A percentile compares a stretch with the other conserved stretches of the same genome.
Evolutionary conservation across 169 alveolate species (phyloP).

Genomic region (Plasmodium berghei): DNA sequence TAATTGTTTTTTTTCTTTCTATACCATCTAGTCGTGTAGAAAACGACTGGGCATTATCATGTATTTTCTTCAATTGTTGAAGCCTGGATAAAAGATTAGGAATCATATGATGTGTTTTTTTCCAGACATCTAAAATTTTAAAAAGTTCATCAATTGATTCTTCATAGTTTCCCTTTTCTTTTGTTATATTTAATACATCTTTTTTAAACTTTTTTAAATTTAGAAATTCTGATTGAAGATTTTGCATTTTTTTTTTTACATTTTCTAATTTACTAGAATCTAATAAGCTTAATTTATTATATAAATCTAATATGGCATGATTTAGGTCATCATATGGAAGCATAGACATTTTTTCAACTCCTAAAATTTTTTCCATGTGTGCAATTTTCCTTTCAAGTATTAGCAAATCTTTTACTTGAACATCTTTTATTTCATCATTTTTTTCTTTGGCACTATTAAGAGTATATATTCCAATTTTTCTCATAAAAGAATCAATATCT

Average conservation of each 20-base stretch:
- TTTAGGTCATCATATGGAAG: conserved; percentile 82
- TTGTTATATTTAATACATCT: conserved; percentile 51
- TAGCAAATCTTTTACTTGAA: conserved; percentile 74
- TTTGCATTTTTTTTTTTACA: conserved; percentile 80
- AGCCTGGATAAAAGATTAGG: conserved; percentile 66
- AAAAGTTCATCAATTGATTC: conserved; percentile 74
- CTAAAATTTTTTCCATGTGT: conserved; percentile 77
- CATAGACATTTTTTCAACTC: conserved; percentile 78
- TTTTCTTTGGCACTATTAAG: not conserved
- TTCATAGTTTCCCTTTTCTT: conserved; percentile 74
- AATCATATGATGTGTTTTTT: conserved; percentile 71
- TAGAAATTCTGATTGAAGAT: conserved; percentile 67
- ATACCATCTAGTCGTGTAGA: conserved; percentile 64
- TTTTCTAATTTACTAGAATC: conserved; percentile 80
- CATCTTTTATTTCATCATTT: conserved; percentile 34
- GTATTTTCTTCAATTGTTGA: conserved; percentile 51
- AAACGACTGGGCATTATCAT: conserved; percentile 71
- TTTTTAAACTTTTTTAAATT: conserved; percentile 67
- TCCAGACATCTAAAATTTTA: conserved; percentile 71
- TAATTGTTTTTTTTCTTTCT: not conserved
- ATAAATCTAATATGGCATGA: conserved; percentile 78
- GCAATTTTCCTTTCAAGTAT: conserved; percentile 78
- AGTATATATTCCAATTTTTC: conserved; percentile 31
- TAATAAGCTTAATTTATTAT: conserved; percentile 77
- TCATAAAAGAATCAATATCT: not conserved